phyloP scores from a whole-genome alignment of 257 asterid species.

The Parsonsia alboflavescens region DNA sequence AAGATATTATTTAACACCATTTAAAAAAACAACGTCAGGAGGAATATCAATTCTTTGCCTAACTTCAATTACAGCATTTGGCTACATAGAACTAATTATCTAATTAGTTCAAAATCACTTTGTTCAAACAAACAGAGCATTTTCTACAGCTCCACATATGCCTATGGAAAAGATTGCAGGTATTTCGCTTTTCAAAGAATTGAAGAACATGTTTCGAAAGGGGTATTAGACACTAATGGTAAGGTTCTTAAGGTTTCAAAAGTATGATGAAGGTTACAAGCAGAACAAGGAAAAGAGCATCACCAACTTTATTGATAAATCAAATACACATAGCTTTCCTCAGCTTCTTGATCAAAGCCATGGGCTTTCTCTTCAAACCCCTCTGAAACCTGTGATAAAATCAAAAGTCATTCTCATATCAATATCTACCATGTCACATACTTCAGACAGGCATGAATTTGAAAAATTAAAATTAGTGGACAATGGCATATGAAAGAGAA shows the following conservation, averaged over 20 bases:
- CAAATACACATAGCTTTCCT: conserved; percentile 56
- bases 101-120: not conserved
- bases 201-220: not conserved
- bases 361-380: conserved; percentile 82
- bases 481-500: not conserved
- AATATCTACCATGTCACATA: not conserved
- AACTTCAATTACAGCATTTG: no score
- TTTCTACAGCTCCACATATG: not conserved
- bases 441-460: not conserved
- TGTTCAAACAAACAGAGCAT: not conserved
- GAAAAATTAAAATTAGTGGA: not conserved
- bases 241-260: not conserved
- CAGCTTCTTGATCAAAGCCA: conserved; percentile 80
- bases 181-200: not conserved
- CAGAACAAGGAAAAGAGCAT: not conserved
- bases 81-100: not conserved
- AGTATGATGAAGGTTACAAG: not conserved
- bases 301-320: not conserved
- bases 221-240: not conserved
- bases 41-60: no score
- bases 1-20: no score
- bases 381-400: conserved; percentile 50
- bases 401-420: not conserved
- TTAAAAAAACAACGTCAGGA: no score
- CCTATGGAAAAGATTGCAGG: not conserved